Conservation (phyloP, 2,329 filamentous ascomycete genomes). For the Emergomyces pasteurianus region DNA sequence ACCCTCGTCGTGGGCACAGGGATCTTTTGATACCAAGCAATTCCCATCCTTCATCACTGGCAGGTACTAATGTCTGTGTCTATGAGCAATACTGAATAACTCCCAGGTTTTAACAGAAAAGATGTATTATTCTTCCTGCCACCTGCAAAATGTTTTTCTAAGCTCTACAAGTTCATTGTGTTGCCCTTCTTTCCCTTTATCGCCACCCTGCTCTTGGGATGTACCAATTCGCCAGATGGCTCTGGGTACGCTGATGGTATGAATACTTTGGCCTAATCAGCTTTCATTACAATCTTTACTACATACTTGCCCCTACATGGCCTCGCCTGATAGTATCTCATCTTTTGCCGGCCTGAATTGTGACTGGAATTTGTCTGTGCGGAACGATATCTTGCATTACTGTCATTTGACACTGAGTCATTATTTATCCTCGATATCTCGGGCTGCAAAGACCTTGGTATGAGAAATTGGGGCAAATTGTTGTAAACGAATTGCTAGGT, state of each 20-base stretch:
- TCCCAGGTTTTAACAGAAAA: background rate
- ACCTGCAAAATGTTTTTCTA: background rate
- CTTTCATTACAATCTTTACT: background rate
- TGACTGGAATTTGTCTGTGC: background rate
- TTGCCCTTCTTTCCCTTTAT: background rate
- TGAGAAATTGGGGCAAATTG: background rate
- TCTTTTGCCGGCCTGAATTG: background rate
- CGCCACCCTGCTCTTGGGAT: background rate
- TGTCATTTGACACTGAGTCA: too few species aligned
- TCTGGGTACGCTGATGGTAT: background rate
- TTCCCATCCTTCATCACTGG: background rate
- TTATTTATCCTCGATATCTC: background rate
- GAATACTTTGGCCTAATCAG: background rate
- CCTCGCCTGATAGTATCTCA: background rate
- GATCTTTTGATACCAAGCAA: background rate
- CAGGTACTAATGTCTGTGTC: background rate
- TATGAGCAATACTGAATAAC: background rate
- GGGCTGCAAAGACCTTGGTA: background rate
- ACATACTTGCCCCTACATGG: background rate
- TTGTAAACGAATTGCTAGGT: background rate
- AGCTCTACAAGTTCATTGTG: constrained; percentile 8
- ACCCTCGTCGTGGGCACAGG: background rate
- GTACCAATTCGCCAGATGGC: background rate
- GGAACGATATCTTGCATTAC: background rate
- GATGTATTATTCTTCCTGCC: background rate